A percentile compares a stretch with the other conserved stretches of the same genome.
Conservation (phyloP, 2,329 filamentous ascomycete species). For the Tetracladium maxilliforme region DNA sequence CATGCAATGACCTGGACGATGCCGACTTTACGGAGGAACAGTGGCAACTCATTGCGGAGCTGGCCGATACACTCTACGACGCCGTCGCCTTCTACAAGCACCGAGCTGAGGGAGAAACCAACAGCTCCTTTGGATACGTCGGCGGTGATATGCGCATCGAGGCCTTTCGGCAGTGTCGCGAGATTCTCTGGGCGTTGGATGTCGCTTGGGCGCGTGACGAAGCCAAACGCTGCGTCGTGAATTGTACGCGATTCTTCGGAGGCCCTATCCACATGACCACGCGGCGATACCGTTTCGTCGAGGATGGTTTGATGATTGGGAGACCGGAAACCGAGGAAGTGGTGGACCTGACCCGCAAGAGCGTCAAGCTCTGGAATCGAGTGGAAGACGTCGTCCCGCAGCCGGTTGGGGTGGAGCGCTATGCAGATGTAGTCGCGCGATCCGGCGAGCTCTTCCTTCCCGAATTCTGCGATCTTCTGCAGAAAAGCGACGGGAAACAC, state of each 20-base stretch:
- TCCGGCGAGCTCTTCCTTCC: conserved; percentile 7
- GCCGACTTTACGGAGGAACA: conserved; percentile 10
- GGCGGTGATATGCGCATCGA: conserved; percentile 9
- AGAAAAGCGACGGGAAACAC: too few species aligned
- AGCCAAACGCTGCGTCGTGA: conserved; percentile 5
- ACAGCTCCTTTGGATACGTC: conserved; percentile 17
- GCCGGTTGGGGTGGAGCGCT: conserved; percentile 3
- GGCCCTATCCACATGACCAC: conserved; percentile 18
- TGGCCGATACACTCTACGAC: conserved; percentile 15
- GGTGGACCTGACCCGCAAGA: conserved; percentile 8
- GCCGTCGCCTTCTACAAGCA: conserved; percentile 18
- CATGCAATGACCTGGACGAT: conserved; percentile 15
- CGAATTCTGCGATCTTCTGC: conserved; percentile 5
- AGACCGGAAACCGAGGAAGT: conserved; percentile 10
- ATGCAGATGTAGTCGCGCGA: conserved; percentile 3
- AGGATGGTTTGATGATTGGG: conserved; percentile 15
- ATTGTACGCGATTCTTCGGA: conserved; percentile 14
- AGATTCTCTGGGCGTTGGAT: conserved; percentile 18
- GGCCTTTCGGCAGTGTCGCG: conserved; percentile 10
- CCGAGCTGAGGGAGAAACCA: conserved; percentile 16
- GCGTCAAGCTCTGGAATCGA: conserved; percentile 18
- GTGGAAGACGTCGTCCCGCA: conserved; percentile 6
- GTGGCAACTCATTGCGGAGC: conserved; percentile 9
- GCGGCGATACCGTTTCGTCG: conserved; percentile 17
- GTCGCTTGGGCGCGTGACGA: conserved; percentile 6